Base-by-base conservation (phyloP, 345 rosid species). In the Camelina neglecta region DNA sequence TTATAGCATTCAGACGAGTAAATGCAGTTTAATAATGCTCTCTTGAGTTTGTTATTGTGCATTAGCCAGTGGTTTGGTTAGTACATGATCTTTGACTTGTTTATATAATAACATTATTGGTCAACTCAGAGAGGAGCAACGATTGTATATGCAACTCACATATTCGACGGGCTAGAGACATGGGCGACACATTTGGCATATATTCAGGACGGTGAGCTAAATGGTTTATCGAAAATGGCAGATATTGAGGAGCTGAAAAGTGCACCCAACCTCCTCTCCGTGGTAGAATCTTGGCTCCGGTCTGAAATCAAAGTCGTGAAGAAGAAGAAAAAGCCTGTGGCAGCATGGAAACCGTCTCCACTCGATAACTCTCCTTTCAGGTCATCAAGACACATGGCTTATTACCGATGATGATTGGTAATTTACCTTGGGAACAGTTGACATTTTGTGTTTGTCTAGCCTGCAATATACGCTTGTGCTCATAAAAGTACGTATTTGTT, bases 131-230 rank as follows among this genome's bases (percentile, higher is more conserved):
- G 96, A 81, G 90, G 96, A 80, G 96, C 98, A 61, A 90, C 97
- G 21, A 83, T 94, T 49, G 89, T 91, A 50, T 91, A 94, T 56
- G 96, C 98, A 41, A 91, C 96, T 62, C 96, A 94, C 79, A 94
- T 94, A 42, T 94, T 91, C 59, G 97, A 94, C 10, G 98, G 98
- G 44, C 65, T 91, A 77, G 96, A 94, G 80, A 81, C 89, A 55
- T 94, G 98, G 97, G 96, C 95, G 0, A 88, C 95, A 7, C 87
- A 92, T 86, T 84, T 94, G 35, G 96, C 91, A 18, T 92, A 90
- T 80, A 87, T 91, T 69, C 97, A 91, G 60, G 90, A 92, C 41
- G 96, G 98, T 64, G 85, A 92, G 66, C 67, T 94, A 77, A 87
- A 58, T 67, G 87, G 81, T 81, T 74, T 83, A 9, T 83, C 84